Base-by-base conservation (phyloP, 208 protist species). In the Leptomonas seymouri region DNA sequence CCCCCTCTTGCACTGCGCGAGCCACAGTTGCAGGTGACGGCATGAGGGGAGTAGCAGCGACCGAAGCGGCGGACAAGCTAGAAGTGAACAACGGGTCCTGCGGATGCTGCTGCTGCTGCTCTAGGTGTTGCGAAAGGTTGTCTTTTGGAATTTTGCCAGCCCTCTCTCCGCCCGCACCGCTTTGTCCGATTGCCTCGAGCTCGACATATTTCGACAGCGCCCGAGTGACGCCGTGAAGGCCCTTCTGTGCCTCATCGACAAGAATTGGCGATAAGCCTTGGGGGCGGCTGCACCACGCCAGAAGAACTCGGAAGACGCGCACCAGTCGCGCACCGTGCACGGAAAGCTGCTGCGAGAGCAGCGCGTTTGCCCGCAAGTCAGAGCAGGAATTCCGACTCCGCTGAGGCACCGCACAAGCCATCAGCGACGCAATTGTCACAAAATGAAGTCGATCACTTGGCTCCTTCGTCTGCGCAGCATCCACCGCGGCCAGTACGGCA, bases 151-250 rank as follows among this genome's bases (percentile, higher is more conserved):
- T n/a, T 7, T 18, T 36, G 3, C 25, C 41, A 5, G 31, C 9
- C 49, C 5, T 21, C 15, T 36, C 31, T 49, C 50, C 28, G 41
- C 36, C 16, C 3, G 31, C 30, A 23, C 34, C 14, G 36, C 14
- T 39, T 27, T 23, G 50, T 2, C 39, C 36, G 21, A 60, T 61
- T 4, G 64, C 50, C 34, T 65, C 71, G 45, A 65, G 59, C 63
- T 93, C 85, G 0, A 84, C 72, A 39, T 79, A 79, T 61, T 87
- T 87, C 14, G 86, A 84, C 31, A 92, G 68, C 18, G 84, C 82
- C 28, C 85, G 86, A 1, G 82, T 70, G 50, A 90, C 70, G 31
- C 61, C 50, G 39, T 87, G 81, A 16, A 94, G 48, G 7, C 79
- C 74, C 18, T 74, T 88, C 53, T 78, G 81, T 31, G 78, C 67